phyloP scores from a whole-genome alignment of 805 yeast genomes.

The Lipomyces sp. region DNA sequence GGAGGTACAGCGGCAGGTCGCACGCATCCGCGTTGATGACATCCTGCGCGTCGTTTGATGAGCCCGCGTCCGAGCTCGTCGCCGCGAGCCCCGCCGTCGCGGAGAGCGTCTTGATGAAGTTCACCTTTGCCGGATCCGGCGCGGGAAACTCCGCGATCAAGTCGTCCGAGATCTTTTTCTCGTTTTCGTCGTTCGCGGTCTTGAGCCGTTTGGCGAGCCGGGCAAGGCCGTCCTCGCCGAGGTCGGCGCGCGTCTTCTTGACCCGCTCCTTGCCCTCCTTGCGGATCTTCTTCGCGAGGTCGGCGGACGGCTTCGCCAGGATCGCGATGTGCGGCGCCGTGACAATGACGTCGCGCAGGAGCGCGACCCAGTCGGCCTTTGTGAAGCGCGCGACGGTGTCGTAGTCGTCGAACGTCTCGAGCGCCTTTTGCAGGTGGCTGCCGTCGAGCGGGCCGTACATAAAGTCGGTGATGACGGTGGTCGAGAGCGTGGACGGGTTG shows the following conservation, averaged over 20 bases:
- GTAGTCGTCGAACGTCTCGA: slow-evolving; percentile 57
- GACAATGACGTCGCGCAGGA: slow-evolving; percentile 54
- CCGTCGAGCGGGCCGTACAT: slow-evolving; percentile 70
- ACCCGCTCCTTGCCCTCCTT: slow-evolving; percentile 49
- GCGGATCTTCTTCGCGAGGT: slow-evolving; percentile 53
- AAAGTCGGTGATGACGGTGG: slow-evolving; percentile 71
- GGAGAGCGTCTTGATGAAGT: slow-evolving; percentile 66
- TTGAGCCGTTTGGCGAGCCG: slow-evolving; percentile 52
- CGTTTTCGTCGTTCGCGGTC: slow-evolving; percentile 63
- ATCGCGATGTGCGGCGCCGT: slow-evolving; percentile 63
- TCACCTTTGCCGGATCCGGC: slow-evolving; percentile 72
- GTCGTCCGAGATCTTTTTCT: slow-evolving; percentile 69
- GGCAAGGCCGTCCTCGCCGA: slow-evolving; percentile 60
- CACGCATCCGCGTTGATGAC: slow-evolving; percentile 22
- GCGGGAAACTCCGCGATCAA: slow-evolving; percentile 59
- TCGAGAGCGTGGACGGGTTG: slow-evolving; percentile 44
- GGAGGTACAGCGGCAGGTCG: slow-evolving; percentile 64
- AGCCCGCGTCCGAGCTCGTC: background rate
- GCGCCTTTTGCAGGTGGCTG: slow-evolving; percentile 53
- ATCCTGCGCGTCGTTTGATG: slow-evolving; percentile 30
- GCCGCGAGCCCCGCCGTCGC: slow-evolving; percentile 54
- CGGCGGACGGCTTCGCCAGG: slow-evolving; percentile 66
- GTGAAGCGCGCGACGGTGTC: slow-evolving; percentile 60
- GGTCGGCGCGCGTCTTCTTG: slow-evolving; percentile 48
- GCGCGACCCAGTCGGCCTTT: slow-evolving; percentile 60